Evolutionary conservation across 1,284 basidiomycete genomes (phyloP).

Genomic region (Schizopora paradoxa): DNA sequence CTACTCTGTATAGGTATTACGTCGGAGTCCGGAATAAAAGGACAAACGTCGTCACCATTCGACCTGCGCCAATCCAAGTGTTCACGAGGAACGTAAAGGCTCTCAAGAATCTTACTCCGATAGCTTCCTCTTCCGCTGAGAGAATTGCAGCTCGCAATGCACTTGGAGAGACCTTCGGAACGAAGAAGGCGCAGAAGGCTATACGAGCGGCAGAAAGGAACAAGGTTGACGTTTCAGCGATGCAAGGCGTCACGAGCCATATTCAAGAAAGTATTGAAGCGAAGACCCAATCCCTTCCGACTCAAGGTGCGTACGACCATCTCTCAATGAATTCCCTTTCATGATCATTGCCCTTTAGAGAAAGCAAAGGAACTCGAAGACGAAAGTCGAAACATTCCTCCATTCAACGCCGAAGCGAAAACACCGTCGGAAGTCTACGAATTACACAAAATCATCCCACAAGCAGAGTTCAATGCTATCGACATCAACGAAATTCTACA

Average conservation of each 20-base stretch:
- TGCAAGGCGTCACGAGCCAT: conserved; percentile 74
- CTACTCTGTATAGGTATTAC: conserved; percentile 45
- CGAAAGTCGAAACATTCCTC: conserved; percentile 67
- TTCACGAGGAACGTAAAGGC: conserved; percentile 78
- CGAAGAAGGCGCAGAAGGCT: conserved; percentile 83
- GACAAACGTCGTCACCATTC: conserved; percentile 62
- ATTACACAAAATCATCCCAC: conserved; percentile 69
- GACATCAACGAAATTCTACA: conserved; percentile 48
- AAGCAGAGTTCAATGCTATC: conserved; percentile 69
- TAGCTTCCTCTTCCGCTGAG: conserved; percentile 43
- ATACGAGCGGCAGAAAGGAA: conserved; percentile 84
- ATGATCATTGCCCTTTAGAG: conserved; percentile 36
- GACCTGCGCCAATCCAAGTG: conserved; percentile 69
- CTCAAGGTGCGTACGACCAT: conserved; percentile 43
- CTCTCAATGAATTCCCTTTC: conserved; percentile 7
- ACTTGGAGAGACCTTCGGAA: conserved; percentile 90
- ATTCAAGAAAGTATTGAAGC: conserved; percentile 77
- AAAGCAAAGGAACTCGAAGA: conserved; percentile 60
- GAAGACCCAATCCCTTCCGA: conserved; percentile 62
- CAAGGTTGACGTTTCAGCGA: conserved; percentile 79
- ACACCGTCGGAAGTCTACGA: conserved; percentile 73
- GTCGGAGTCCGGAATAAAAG: conserved; percentile 68
- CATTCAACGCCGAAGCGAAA: conserved; percentile 58
- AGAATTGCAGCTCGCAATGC: conserved; percentile 63
- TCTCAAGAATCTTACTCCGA: conserved; percentile 34